These are phyloP conservation scores for Chaetomium sp. DNA, from an alignment of 2,329 filamentous ascomycete species.

Conservation along the genomic window DNA sequence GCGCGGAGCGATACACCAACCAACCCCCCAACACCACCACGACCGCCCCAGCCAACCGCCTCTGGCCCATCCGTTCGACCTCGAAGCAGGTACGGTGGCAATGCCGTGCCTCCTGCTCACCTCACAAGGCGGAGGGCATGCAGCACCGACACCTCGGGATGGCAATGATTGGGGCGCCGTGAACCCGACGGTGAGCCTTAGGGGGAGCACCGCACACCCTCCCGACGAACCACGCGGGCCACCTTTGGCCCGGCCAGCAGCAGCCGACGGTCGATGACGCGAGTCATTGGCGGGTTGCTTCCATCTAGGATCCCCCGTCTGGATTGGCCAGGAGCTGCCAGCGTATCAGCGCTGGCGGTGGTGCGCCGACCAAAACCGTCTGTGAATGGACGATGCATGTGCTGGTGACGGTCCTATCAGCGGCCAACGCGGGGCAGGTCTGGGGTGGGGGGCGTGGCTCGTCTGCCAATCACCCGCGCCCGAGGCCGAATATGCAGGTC, in stretches of 20 bases:
- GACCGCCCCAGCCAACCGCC: conserved; percentile 9
- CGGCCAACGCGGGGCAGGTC: conserved; percentile 15
- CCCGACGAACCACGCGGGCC: conserved; percentile 2
- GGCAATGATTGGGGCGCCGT: conserved; percentile 17
- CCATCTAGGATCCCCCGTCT: neutral
- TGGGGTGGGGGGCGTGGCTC: neutral
- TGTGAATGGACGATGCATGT: conserved; percentile 6
- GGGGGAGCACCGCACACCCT: neutral
- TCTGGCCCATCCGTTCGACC: conserved; percentile 3
- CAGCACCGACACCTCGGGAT: conserved; percentile 17
- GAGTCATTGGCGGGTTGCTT: conserved; percentile 13
- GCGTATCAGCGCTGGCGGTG: neutral
- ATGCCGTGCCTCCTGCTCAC: conserved; percentile 10
- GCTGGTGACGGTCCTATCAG: conserved; percentile 1
- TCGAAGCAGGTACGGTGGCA: conserved; percentile 24
- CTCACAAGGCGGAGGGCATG: conserved; percentile 20
- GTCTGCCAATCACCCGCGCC: conserved; percentile 7
- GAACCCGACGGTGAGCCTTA: conserved; percentile 5
- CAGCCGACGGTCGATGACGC: conserved; percentile 1
- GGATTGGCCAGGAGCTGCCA: neutral
- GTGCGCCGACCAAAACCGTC: neutral
- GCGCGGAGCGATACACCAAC: neutral
- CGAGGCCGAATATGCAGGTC: neutral
- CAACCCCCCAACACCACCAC: neutral
- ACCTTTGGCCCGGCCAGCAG: neutral